Evolutionary conservation across 768 basidiomycete genomes (phyloP).

Genomic region (Lanmaoa rubissima): DNA sequence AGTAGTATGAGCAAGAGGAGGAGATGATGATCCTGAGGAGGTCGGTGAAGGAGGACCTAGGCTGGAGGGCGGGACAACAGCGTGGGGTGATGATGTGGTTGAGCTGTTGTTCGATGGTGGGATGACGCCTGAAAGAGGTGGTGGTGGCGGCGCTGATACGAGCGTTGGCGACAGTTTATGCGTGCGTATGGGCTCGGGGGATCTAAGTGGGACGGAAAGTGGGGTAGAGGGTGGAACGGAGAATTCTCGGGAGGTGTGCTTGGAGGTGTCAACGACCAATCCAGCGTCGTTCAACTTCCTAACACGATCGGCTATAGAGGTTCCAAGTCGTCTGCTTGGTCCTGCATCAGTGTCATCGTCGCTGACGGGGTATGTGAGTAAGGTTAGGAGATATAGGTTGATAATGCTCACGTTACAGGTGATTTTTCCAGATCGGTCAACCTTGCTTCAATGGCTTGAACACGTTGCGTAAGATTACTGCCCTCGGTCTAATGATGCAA

Average conservation of each 20-base stretch:
- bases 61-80: constrained; percentile 65
- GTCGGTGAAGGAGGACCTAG: constrained; percentile 77
- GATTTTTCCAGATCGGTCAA: constrained; percentile 46
- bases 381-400: constrained; percentile 1
- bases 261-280: constrained; percentile 54
- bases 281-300: constrained; percentile 73
- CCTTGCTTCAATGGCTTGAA: constrained; percentile 44
- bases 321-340: constrained; percentile 48
- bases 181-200: constrained; percentile 32
- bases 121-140: constrained; percentile 10
- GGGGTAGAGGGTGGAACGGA: constrained; percentile 36
- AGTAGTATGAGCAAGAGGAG: constrained; percentile 39
- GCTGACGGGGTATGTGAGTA: constrained; percentile 17
- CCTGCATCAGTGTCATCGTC: constrained; percentile 26
- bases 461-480: constrained; percentile 37
- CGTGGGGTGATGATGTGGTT: constrained; percentile 50
- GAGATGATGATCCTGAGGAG: constrained; percentile 66
- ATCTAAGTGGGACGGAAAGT: constrained; percentile 24
- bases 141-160: constrained; percentile 29
- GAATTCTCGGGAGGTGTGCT: constrained; percentile 57
- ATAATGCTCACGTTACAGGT: constrained; percentile 28
- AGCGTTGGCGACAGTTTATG: constrained; percentile 41
- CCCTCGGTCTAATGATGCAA: constrained; percentile 36
- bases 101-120: constrained; percentile 31
- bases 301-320: constrained; percentile 79